phyloP scores from a whole-genome alignment of 2,329 filamentous ascomycete species.

The Tolypocladium capitatum region DNA sequence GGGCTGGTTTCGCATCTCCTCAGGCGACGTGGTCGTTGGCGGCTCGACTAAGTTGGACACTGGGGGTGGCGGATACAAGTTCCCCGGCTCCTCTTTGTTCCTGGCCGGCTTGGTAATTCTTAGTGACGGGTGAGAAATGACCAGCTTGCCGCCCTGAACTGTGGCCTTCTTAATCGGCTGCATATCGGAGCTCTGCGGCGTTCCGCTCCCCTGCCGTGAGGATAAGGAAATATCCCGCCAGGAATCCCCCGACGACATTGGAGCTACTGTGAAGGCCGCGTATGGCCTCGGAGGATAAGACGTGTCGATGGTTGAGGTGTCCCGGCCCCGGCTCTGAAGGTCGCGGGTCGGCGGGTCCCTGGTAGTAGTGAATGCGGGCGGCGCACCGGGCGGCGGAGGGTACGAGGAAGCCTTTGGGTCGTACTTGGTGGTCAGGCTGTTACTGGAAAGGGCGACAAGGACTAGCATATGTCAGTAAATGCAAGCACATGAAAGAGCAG shows the following conservation, averaged over 20 bases:
- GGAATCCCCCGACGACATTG: not conserved
- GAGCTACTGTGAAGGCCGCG: not conserved
- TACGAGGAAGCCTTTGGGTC: not conserved
- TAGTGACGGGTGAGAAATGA: constrained; percentile 34
- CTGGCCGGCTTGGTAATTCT: constrained; percentile 34
- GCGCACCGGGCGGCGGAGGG: not conserved
- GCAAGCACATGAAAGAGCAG: constrained; percentile 1
- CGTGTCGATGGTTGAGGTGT: not conserved
- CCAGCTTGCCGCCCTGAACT: constrained; percentile 23
- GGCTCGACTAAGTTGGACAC: constrained; percentile 19
- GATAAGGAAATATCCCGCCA: not conserved
- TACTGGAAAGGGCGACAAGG: not conserved
- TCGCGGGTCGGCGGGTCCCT: not conserved
- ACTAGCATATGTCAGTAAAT: not conserved
- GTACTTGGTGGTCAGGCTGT: not conserved
- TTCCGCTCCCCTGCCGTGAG: no score
- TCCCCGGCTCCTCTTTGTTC: constrained; percentile 31
- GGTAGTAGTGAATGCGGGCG: not conserved
- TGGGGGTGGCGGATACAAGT: constrained; percentile 11
- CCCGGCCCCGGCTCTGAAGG: not conserved
- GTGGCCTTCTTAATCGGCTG: constrained; percentile 13
- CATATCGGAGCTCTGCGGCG: constrained; percentile 4
- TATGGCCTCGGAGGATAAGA: not conserved
- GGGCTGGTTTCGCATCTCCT: constrained; percentile 20
- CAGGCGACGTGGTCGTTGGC: constrained; percentile 18